Evolutionary conservation across 305 asterid species (phyloP).

Genomic region (Solanum hybrid): DNA sequence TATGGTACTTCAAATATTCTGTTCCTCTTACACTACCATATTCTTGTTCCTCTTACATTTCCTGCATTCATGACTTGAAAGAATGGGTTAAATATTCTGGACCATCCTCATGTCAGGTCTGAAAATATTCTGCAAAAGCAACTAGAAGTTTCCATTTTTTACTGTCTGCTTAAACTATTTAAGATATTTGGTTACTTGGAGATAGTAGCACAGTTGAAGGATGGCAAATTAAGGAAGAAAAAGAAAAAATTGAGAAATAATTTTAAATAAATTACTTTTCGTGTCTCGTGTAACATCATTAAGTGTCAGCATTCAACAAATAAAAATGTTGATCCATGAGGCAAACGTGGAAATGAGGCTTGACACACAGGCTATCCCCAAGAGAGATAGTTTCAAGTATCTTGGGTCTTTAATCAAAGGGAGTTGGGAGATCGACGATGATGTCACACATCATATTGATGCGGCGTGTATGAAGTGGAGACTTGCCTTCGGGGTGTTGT

Average conservation of each 20-base stretch:
- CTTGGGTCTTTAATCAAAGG: background rate
- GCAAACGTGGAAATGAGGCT: background rate
- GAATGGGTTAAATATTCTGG: background rate
- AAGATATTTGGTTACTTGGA: background rate
- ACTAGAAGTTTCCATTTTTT: background rate
- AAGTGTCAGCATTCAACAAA: background rate
- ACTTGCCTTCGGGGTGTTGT: background rate
- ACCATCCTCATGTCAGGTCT: conserved; percentile 1
- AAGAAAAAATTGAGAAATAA: background rate
- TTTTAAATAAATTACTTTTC: background rate
- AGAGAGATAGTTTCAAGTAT: background rate
- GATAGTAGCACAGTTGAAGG: background rate
- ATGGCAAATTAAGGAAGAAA: background rate
- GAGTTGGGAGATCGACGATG: background rate
- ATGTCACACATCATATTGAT: background rate
- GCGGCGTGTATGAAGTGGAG: background rate
- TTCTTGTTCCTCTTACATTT: background rate
- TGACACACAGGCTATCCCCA: background rate
- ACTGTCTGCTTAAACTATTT: background rate
- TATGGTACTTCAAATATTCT: background rate
- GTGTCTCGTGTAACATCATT: background rate
- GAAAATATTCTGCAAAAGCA: background rate
- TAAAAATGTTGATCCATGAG: background rate
- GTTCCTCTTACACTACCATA: background rate
- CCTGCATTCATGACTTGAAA: background rate